Percentiles rank a stretch among this genome's conserved stretches.
These are phyloP conservation scores for Blastobotrys attinorum DNA, from an alignment of 805 yeast genomes.

Conservation along the genomic window DNA sequence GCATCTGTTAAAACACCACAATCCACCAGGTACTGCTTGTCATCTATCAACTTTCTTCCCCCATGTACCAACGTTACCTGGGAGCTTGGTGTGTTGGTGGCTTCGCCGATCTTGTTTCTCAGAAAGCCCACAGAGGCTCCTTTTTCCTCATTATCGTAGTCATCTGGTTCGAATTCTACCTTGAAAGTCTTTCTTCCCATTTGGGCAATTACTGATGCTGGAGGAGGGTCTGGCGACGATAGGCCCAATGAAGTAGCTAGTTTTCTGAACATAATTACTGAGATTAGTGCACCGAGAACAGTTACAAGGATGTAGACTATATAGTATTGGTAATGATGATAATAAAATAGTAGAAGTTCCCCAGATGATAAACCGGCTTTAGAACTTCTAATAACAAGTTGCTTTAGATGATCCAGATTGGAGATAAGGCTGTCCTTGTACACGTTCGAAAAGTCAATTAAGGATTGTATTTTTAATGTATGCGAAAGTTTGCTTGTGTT, in stretches of 20 bases:
- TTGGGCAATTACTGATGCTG: constrained; percentile 15
- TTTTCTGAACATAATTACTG: constrained; percentile 9
- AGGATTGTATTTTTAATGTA: no score
- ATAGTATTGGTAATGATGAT: no score
- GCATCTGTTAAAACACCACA: constrained; percentile 49
- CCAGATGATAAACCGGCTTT: no score
- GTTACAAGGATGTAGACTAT: background rate
- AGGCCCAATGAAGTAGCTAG: constrained; percentile 8
- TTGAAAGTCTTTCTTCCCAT: constrained; percentile 16
- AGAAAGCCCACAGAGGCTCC: constrained; percentile 65
- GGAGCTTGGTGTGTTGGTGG: constrained; percentile 36
- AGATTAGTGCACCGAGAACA: background rate
- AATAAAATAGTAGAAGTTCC: no score
- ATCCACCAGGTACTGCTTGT: constrained; percentile 42
- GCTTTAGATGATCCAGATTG: no score
- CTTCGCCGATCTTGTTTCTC: constrained; percentile 45
- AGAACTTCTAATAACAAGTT: no score
- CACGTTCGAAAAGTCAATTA: no score
- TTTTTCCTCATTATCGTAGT: constrained; percentile 35
- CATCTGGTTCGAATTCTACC: constrained; percentile 20
- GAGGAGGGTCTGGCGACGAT: constrained; percentile 6
- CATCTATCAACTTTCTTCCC: constrained; percentile 28
- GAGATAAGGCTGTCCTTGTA: no score
- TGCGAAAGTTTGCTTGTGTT: no score
- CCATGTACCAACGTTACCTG: constrained; percentile 14